A percentile compares a stretch with the other conserved stretches of the same genome.
Evolutionary conservation across 495 filamentous ascomycete species (phyloP).

Genomic region (Durotheca rogersii): DNA sequence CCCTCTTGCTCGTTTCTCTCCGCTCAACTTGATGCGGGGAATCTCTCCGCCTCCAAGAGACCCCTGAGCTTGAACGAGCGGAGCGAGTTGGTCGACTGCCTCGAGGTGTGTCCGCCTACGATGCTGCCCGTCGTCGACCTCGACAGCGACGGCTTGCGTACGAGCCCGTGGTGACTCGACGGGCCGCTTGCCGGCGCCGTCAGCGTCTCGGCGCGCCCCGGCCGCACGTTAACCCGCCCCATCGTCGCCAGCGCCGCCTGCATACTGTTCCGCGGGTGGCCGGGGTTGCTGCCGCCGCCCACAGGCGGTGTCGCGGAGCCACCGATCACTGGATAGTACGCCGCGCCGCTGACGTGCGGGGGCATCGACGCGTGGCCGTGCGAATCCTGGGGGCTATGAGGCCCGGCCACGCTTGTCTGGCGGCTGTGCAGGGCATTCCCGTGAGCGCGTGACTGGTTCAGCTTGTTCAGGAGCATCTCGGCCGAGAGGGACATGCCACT

Average conservation of each 20-base stretch:
- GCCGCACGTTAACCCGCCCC: constrained; percentile 17
- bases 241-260: constrained; percentile 14
- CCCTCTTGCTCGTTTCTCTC: neutral
- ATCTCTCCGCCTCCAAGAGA: constrained; percentile 19
- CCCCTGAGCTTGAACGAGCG: constrained; percentile 27
- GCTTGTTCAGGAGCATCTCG: constrained; percentile 27
- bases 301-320: constrained; percentile 16
- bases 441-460: constrained; percentile 20
- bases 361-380: neutral
- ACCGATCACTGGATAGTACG: constrained; percentile 26
- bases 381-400: constrained; percentile 1
- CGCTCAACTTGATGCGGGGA: constrained; percentile 9
- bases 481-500: constrained; percentile 21
- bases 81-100: constrained; percentile 22
- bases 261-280: constrained; percentile 1
- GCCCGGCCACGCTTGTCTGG: neutral
- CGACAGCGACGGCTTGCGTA: constrained; percentile 9
- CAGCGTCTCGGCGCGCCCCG: neutral
- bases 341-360: neutral
- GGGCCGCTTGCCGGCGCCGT: neutral
- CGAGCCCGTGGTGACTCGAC: neutral
- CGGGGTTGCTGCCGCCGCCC: neutral
- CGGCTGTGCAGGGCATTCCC: constrained; percentile 16
- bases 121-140: constrained; percentile 18
- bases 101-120: constrained; percentile 15